Base-by-base conservation (phyloP, 257 asterid species). In the Agastache rugosa region DNA sequence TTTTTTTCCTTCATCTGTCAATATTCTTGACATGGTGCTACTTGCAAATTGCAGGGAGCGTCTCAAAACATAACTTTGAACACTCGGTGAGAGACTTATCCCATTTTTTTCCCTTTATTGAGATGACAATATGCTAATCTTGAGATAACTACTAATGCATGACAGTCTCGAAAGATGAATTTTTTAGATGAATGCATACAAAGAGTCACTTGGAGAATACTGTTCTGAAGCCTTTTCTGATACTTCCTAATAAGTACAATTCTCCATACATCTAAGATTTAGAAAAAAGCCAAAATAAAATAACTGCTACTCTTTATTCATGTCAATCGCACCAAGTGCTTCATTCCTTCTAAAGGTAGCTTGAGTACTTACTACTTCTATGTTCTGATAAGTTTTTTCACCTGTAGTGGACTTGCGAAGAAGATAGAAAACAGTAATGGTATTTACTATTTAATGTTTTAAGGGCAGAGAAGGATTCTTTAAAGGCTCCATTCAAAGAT, bases 11-110 rank as follows among this genome's bases (percentile, higher is more conserved):
- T 39, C 10, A 45, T 72, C 56, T 67, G 65, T 45, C 67, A 42
- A 65, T 44, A 61, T 42, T 77, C 9, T 60, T 78, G 67, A 78
- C 69, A 35, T 8, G 14, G 12, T 68, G 50, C 45, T 74, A 17
- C 37, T 35, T 77, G 39, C 62, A 8, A 77, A 45, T 79, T 84
- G 88, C 96, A 93, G 98, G 97, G 55, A 91, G 81, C 34, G 53
- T 93, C 73, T 85, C 91, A 1, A 47, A 31, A 53, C 73, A 81
- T 76, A 83, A 82, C 75, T 75, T 91, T 72, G 96, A 88, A 81
- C 62, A 85, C 44, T 76, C 98, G 89, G 98, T 91, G 77, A 93
- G 95, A 77, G 51, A 61, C 23, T 47, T 34, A 19, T 75, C 35
- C 31, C 34, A 6, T 66, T 17, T 10, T 27, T 62, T 5, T 67